These are phyloP conservation scores for Albugo candida DNA, from an alignment of 352 stramenopile genomes.

Conservation along the genomic window DNA sequence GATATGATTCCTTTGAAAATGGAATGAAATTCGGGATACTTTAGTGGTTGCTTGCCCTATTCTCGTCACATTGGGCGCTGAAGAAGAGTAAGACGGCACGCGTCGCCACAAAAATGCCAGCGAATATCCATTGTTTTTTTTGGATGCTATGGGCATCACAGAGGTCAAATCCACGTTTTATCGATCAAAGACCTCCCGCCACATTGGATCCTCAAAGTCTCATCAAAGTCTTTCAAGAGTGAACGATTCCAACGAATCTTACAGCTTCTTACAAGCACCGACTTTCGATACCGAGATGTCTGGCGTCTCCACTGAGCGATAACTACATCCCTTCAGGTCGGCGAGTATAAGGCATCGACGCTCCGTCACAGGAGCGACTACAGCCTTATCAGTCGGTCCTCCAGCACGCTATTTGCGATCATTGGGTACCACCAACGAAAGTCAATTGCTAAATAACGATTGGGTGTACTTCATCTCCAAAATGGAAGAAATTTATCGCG, in stretches of 20 bases:
- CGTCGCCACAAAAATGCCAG: slow-evolving; percentile 49
- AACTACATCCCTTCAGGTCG: slow-evolving; percentile 25
- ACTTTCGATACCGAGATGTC: too few species aligned
- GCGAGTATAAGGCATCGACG: slow-evolving; percentile 53
- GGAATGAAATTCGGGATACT: slow-evolving; percentile 55
- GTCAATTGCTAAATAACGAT: slow-evolving; percentile 49
- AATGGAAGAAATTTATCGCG: slow-evolving; percentile 66
- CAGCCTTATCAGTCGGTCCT: slow-evolving; percentile 43
- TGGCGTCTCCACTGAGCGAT: too few species aligned
- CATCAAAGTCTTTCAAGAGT: slow-evolving; percentile 31
- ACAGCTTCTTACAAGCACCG: too few species aligned
- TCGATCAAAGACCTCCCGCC: slow-evolving; percentile 46
- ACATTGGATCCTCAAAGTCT: slow-evolving; percentile 44
- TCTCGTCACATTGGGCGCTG: slow-evolving; percentile 54
- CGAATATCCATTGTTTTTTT: slow-evolving; percentile 26
- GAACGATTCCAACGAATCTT: neutral
- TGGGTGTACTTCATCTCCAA: slow-evolving; percentile 53
- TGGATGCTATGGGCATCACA: slow-evolving; percentile 71
- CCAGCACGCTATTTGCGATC: slow-evolving; percentile 62
- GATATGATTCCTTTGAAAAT: slow-evolving; percentile 67
- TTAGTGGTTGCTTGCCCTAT: slow-evolving; percentile 60
- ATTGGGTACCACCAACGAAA: slow-evolving; percentile 71
- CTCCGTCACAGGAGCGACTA: slow-evolving; percentile 31
- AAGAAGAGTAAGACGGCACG: slow-evolving; percentile 53
- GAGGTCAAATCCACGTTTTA: slow-evolving; percentile 59